These are phyloP conservation scores for Pseudogymnoascus sp. DNA, from an alignment of 2,329 filamentous ascomycete genomes.

Conservation along the genomic window DNA sequence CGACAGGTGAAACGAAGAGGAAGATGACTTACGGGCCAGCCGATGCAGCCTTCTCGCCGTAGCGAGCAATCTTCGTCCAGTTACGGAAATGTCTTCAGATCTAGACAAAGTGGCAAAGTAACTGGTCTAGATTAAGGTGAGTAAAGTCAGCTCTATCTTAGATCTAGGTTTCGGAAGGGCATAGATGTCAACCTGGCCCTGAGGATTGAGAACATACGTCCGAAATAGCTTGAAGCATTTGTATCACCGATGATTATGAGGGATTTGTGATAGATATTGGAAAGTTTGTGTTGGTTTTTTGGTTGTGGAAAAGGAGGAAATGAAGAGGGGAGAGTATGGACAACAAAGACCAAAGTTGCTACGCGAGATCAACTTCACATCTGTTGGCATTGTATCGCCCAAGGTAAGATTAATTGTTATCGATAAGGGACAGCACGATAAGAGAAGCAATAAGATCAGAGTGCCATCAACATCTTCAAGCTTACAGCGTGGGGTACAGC, in stretches of 20 bases:
- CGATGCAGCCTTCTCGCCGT: not conserved
- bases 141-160: not conserved
- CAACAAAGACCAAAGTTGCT: slow-evolving; percentile 3
- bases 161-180: not conserved
- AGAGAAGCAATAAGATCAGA: not conserved
- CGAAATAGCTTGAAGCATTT: too few species aligned
- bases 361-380: slow-evolving; percentile 2
- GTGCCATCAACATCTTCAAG: not conserved
- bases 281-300: not conserved
- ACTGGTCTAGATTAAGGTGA: not conserved
- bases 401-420: slow-evolving; percentile 4
- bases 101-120: too few species aligned
- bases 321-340: not conserved
- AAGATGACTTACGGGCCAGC: not conserved
- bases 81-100: too few species aligned
- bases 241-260: not conserved
- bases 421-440: slow-evolving; percentile 4
- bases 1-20: not conserved
- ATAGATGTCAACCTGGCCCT: not conserved
- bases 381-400: not conserved
- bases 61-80: too few species aligned
- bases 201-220: not conserved
- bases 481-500: not conserved
- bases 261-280: not conserved
- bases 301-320: not conserved